Evolutionary conservation across 1,284 basidiomycete genomes (phyloP), one percentile per base, ranked within the genome.

Genomic region (Tilletia walkeri): DNA sequence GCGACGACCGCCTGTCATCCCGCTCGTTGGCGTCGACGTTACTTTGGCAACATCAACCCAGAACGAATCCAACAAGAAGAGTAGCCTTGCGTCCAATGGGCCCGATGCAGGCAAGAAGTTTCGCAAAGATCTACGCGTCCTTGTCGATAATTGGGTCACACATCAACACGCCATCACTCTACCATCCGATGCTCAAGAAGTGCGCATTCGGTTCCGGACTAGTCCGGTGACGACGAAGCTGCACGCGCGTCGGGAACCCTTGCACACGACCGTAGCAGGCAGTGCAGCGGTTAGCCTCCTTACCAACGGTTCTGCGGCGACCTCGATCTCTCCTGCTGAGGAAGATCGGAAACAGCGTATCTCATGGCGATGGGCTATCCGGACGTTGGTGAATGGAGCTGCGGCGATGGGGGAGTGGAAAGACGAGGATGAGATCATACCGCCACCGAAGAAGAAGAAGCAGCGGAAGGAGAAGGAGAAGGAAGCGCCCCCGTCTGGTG

Each of bases 1-100:
- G 0, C 59, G 59, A 10, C 59, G 59, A 12, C 34, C 59, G 16
- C 59, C 59, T 39, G 59, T 63, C 34, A 63, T 63, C 34, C 59
- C 59, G 30, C 59, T 63, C 34, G 36, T 63, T 16, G 59, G 59
- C n/a, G 36, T 63, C 34, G 59, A 63, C n/a, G 59, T 63, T 14
- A 34, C 59, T 14, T n/a, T 63, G 38, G 36, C 16, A 3, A 7
- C 50, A 53, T 2, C 50, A 53, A 3, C 6, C 50, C 1, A 16
- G 34, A 38, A 38, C 16, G 59, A 16, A 2, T n/a, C 30, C 34
- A 63, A 39, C 36, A n/a, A 9, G 36, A 39, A 34, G 34, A 16
- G 12, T 4, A 12, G 16, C 4, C 24, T 34, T 36, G 34, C 59
- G 24, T 1, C 24, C 6, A 18, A 14, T n/a, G 36, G 6, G 3